These are phyloP conservation scores for Erythrobasidium hasegawianum DNA, from an alignment of 1,284 basidiomycete genomes.

Conservation along the genomic window DNA sequence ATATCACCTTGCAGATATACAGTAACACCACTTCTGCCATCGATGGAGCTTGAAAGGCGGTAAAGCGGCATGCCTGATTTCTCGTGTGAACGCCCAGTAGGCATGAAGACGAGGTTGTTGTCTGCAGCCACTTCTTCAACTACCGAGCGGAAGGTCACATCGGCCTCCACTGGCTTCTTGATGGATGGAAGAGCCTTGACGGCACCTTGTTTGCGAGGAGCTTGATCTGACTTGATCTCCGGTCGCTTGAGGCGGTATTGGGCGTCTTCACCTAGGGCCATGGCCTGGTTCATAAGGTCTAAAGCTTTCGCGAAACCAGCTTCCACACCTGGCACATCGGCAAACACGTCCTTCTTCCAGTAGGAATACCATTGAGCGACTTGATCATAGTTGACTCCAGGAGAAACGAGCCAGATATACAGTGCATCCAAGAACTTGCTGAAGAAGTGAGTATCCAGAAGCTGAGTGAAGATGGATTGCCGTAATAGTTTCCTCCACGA, in stretches of 20 bases:
- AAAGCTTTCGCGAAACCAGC: constrained; percentile 79
- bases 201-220: constrained; percentile 23
- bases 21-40: constrained; percentile 76
- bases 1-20: constrained; percentile 82
- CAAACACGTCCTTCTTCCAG: constrained; percentile 75
- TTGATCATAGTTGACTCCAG: constrained; percentile 76
- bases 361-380: constrained; percentile 81
- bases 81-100: constrained; percentile 74
- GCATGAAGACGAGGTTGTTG: constrained; percentile 82
- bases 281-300: constrained; percentile 86
- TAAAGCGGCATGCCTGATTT: constrained; percentile 79
- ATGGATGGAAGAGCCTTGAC: constrained; percentile 41
- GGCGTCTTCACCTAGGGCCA: constrained; percentile 62
- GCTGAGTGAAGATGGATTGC: constrained; percentile 67
- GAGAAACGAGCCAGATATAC: constrained; percentile 82
- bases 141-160: constrained; percentile 81
- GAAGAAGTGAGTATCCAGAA: constrained; percentile 88
- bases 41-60: constrained; percentile 68
- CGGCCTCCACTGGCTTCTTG: constrained; percentile 53
- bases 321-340: constrained; percentile 64
- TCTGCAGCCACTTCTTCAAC: constrained; percentile 80
- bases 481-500: constrained; percentile 72
- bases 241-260: constrained; percentile 54
- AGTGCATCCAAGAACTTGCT: constrained; percentile 92
- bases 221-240: constrained; percentile 52